phyloP scores from a whole-genome alignment of 768 basidiomycete species.

The Mrakia gelida region DNA sequence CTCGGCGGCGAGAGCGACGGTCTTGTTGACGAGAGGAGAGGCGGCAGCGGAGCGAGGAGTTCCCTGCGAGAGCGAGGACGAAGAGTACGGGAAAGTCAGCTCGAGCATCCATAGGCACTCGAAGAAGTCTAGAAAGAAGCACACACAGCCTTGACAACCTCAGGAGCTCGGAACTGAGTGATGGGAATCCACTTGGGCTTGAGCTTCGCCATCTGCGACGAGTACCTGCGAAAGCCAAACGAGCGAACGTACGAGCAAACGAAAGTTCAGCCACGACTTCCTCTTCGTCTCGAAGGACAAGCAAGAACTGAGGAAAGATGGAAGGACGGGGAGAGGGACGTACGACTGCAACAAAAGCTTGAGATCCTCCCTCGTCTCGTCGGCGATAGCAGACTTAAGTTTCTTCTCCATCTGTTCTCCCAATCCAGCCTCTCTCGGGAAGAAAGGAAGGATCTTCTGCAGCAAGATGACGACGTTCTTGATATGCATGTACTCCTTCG shows the following conservation, averaged over 20 bases:
- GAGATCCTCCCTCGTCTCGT: constrained; percentile 60
- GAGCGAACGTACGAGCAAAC: too few species aligned
- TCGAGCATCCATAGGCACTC: too few species aligned
- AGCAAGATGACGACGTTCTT: constrained; percentile 94
- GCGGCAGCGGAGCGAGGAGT: constrained; percentile 11
- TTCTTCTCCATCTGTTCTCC: constrained; percentile 52
- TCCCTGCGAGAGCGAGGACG: not conserved
- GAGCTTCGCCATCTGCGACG: constrained; percentile 25
- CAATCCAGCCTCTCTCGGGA: constrained; percentile 64
- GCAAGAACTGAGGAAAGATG: not conserved
- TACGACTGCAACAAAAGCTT: constrained; percentile 41
- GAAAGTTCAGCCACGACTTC: too few species aligned
- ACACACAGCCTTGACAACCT: not conserved
- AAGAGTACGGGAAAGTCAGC: not conserved
- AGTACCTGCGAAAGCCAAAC: not conserved
- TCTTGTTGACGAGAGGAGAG: not conserved
- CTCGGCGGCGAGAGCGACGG: not conserved
- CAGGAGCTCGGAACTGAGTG: constrained; percentile 10
- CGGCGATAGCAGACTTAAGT: constrained; percentile 64
- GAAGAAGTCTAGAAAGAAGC: too few species aligned
- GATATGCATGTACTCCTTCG: constrained; percentile 92
- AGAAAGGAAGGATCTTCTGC: constrained; percentile 83
- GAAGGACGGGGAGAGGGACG: constrained; percentile 25
- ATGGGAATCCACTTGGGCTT: constrained; percentile 33
- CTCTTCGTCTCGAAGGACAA: not conserved